Conservation (phyloP, 306 rosid species). For the Sphenostylis stenocarpa region DNA sequence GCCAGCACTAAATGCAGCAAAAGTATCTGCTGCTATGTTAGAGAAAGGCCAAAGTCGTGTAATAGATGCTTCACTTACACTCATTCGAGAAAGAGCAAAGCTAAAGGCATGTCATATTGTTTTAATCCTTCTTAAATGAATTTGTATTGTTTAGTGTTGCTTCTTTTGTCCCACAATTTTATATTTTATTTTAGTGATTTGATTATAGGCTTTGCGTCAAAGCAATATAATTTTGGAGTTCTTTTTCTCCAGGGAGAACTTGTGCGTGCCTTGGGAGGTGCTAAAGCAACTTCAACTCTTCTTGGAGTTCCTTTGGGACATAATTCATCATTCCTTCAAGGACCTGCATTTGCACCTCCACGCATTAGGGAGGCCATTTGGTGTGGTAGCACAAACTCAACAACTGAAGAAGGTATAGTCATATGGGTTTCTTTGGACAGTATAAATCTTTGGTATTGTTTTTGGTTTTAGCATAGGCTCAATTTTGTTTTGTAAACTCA, state of each 20-base stretch:
- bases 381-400: conserved; percentile 94
- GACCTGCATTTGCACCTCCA: conserved; percentile 99
- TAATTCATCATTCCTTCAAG: conserved; percentile 95
- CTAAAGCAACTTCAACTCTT: conserved; percentile 75
- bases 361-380: conserved; percentile 95
- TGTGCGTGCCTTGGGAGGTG: conserved; percentile 90
- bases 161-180: background rate
- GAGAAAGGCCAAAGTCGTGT: conserved; percentile 84
- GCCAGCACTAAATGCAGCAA: conserved; percentile 57
- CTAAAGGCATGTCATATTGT: conserved; percentile 59
- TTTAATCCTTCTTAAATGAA: background rate
- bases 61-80: conserved; percentile 93
- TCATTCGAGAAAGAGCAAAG: conserved; percentile 93
- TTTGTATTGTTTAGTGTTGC: background rate
- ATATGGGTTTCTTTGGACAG: background rate
- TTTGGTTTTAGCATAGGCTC: background rate
- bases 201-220: conserved; percentile 10
- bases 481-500: background rate
- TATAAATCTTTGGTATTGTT: background rate
- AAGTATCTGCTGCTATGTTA: conserved; percentile 55
- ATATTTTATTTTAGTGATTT: conserved; percentile 5
- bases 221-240: conserved; percentile 11
- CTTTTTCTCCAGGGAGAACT: conserved; percentile 70
- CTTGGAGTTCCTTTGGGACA: conserved; percentile 97
- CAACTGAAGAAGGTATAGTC: conserved; percentile 85